Evolutionary conservation across 805 yeast genomes (phyloP).

Genomic region (Kluyveromyces starmeri): DNA sequence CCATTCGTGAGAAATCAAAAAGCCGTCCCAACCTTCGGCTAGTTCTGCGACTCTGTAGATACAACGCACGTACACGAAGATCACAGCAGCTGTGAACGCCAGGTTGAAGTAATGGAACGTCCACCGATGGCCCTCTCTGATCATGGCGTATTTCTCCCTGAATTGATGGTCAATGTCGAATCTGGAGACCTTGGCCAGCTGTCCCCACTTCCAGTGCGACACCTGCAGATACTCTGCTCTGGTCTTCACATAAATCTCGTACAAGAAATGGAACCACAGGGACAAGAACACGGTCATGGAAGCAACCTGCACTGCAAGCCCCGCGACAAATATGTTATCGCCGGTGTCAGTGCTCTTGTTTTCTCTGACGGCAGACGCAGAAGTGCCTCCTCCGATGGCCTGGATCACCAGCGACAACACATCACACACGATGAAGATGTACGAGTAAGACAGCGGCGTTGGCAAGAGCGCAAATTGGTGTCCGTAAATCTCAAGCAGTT

Average conservation of each 20-base stretch:
- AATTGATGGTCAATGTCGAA: slow-evolving; percentile 17
- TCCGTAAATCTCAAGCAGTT: slow-evolving; percentile 56
- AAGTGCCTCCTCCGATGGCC: slow-evolving; percentile 70
- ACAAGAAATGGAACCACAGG: slow-evolving; percentile 41
- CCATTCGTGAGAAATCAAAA: slow-evolving; percentile 49
- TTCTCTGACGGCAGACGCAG: slow-evolving; percentile 37
- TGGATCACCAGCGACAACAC: slow-evolving; percentile 55
- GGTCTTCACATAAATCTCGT: slow-evolving; percentile 28
- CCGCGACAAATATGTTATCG: slow-evolving; percentile 54
- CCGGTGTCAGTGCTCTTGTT: slow-evolving; percentile 21
- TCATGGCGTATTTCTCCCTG: slow-evolving; percentile 18
- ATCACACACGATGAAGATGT: slow-evolving; percentile 60
- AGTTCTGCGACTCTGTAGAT: slow-evolving; percentile 67
- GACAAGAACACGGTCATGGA: slow-evolving; percentile 54
- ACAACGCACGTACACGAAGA: slow-evolving; percentile 56
- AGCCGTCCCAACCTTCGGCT: slow-evolving; percentile 55
- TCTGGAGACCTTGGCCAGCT: slow-evolving; percentile 14
- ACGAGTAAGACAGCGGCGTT: slow-evolving; percentile 34
- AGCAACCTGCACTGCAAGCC: slow-evolving; percentile 67
- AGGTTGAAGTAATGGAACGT: slow-evolving; percentile 37
- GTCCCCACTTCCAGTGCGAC: slow-evolving; percentile 8
- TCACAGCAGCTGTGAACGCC: slow-evolving; percentile 38
- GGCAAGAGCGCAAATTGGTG: slow-evolving; percentile 37
- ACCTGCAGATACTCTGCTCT: slow-evolving; percentile 20
- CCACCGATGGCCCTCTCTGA: slow-evolving; percentile 25